Percentiles rank a stretch among this genome's conserved stretches.
phyloP scores from a whole-genome alignment of 176 grass and related monocot species.

The Guadua angustifolia region DNA sequence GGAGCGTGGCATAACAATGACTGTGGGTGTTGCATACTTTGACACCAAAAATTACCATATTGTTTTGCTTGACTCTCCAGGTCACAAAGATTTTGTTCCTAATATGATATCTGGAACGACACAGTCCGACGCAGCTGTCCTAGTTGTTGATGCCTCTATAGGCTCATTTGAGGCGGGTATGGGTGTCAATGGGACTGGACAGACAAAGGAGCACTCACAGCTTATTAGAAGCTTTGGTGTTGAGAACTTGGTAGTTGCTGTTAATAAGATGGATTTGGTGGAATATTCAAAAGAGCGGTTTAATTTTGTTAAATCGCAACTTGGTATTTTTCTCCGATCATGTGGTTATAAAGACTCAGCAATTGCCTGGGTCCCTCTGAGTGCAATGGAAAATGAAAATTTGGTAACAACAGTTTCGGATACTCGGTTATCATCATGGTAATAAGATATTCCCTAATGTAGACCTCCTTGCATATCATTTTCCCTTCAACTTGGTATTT shows the following conservation, averaged over 20 bases:
- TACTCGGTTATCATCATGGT: constrained; percentile 79
- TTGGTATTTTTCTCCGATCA: constrained; percentile 71
- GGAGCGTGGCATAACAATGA: constrained; percentile 84
- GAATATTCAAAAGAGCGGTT: constrained; percentile 72
- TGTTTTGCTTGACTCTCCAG: constrained; percentile 81
- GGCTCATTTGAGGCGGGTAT: constrained; percentile 94
- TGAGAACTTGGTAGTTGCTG: constrained; percentile 79
- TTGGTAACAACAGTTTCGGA: constrained; percentile 61
- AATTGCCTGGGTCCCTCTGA: constrained; percentile 76
- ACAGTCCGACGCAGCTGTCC: constrained; percentile 81
- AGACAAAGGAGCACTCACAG: constrained; percentile 91
- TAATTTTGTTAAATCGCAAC: constrained; percentile 62
- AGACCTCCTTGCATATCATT: not conserved
- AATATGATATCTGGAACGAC: constrained; percentile 88
- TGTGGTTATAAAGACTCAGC: constrained; percentile 83
- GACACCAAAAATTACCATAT: constrained; percentile 69
- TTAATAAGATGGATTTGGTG: constrained; percentile 91
- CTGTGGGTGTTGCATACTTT: constrained; percentile 76
- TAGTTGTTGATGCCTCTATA: constrained; percentile 80
- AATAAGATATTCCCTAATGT: constrained; percentile 32
- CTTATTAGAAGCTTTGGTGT: constrained; percentile 88
- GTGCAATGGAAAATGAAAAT: constrained; percentile 87
- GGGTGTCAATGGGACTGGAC: constrained; percentile 65
- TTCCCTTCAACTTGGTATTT: not conserved
- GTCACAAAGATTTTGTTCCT: constrained; percentile 93